Conservation (phyloP, 768 basidiomycete species). For the Pulveroboletus sp. region DNA sequence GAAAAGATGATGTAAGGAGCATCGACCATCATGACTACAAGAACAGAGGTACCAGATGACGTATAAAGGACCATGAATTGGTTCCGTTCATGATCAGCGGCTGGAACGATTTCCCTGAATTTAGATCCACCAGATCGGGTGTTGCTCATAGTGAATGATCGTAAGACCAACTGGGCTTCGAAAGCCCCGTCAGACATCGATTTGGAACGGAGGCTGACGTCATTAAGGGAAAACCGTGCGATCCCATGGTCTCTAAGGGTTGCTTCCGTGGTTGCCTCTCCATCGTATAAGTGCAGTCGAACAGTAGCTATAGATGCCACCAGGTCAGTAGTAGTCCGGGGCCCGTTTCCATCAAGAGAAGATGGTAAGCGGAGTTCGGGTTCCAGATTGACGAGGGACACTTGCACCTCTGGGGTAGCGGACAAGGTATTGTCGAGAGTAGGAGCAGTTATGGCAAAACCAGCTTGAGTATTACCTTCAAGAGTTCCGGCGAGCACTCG, state of each 20-base stretch:
- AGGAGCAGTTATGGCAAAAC: conserved; percentile 19
- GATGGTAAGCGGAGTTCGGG: conserved; percentile 51
- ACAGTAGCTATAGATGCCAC: conserved; percentile 65
- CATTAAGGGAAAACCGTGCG: conserved; percentile 76
- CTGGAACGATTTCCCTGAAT: conserved; percentile 94
- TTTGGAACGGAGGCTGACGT: conserved; percentile 76
- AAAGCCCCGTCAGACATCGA: conserved; percentile 75
- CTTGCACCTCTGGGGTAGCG: conserved; percentile 2
- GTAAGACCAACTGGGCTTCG: conserved; percentile 84
- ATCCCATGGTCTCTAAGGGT: conserved; percentile 77
- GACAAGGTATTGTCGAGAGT: background rate
- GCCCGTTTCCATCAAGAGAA: conserved; percentile 22
- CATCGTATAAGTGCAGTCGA: conserved; percentile 84
- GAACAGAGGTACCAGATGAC: conserved; percentile 56
- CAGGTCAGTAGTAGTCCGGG: conserved; percentile 69
- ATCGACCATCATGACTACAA: conserved; percentile 86
- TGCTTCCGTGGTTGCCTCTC: conserved; percentile 47
- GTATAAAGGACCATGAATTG: conserved; percentile 94
- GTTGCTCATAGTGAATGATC: conserved; percentile 89
- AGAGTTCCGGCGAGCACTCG: conserved; percentile 50
- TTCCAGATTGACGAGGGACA: conserved; percentile 28
- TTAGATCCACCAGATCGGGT: conserved; percentile 75
- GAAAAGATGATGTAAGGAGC: conserved; percentile 91
- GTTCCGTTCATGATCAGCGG: conserved; percentile 80
- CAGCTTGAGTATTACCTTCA: conserved; percentile 36